These are phyloP conservation scores for Neoarthrinium moseri DNA, from an alignment of 2,329 filamentous ascomycete genomes.

Conservation along the genomic window DNA sequence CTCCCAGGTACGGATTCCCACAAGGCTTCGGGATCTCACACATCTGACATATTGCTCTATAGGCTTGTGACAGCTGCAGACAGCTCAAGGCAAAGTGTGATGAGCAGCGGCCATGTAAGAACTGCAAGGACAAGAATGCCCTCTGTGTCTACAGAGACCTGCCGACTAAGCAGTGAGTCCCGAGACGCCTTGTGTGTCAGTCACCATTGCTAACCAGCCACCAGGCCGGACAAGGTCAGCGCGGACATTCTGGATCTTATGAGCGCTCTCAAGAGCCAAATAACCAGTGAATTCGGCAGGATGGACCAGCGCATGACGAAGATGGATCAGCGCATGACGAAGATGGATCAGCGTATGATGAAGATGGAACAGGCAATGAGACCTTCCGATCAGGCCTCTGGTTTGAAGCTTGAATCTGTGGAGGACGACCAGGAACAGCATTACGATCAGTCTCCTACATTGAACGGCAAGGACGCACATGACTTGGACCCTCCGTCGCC, in stretches of 20 bases:
- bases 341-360: slow-evolving; percentile 20
- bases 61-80: slow-evolving; percentile 91
- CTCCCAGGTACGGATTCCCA: slow-evolving; percentile 51
- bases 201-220: slow-evolving; percentile 11
- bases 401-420: slow-evolving; percentile 30
- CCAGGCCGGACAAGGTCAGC: slow-evolving; percentile 58
- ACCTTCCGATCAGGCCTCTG: slow-evolving; percentile 10
- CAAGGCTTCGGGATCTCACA: slow-evolving; percentile 13
- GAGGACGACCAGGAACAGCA: slow-evolving; percentile 22
- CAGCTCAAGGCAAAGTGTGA: slow-evolving; percentile 90
- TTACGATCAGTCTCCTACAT: slow-evolving; percentile 21
- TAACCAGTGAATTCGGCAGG: slow-evolving; percentile 36
- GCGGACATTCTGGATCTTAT: slow-evolving; percentile 61
- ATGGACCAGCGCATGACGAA: slow-evolving; percentile 27
- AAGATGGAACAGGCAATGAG: slow-evolving; percentile 28
- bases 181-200: neutral
- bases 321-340: slow-evolving; percentile 23
- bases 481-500: slow-evolving; percentile 25
- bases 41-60: neutral
- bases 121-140: slow-evolving; percentile 82
- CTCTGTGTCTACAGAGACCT: slow-evolving; percentile 89
- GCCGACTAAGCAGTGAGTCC: slow-evolving; percentile 80
- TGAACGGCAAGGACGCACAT: slow-evolving; percentile 10
- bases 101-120: slow-evolving; percentile 79
- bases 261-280: slow-evolving; percentile 26